phyloP scores from a whole-genome alignment of 2,329 filamentous ascomycete genomes.

The Cordyceps tenuipes region DNA sequence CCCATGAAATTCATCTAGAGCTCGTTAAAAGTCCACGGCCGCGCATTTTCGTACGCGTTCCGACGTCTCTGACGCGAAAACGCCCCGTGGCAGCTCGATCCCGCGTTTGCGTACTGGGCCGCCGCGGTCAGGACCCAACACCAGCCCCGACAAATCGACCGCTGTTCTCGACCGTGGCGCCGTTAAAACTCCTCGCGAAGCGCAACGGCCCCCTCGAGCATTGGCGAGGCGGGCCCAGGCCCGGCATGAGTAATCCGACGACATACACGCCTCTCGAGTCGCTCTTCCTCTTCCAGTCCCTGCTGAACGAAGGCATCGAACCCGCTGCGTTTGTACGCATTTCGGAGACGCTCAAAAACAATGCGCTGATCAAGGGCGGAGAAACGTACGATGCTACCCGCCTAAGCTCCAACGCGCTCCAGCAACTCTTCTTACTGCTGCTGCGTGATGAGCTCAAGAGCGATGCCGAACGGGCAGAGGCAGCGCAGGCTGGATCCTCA shows the following conservation, averaged over 20 bases:
- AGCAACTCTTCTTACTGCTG: constrained; percentile 68
- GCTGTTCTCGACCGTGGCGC: constrained; percentile 38
- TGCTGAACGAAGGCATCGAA: constrained; percentile 59
- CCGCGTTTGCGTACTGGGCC: background rate
- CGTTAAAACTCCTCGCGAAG: constrained; percentile 44
- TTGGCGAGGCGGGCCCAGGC: constrained; percentile 45
- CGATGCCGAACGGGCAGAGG: constrained; percentile 34
- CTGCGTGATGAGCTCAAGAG: constrained; percentile 62
- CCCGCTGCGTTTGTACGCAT: constrained; percentile 60
- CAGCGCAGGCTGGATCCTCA: constrained; percentile 28
- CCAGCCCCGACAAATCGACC: background rate
- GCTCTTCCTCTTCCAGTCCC: constrained; percentile 74
- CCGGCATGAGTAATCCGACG: constrained; percentile 47
- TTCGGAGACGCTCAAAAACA: constrained; percentile 65
- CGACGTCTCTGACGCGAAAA: background rate
- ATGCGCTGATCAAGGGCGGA: constrained; percentile 63
- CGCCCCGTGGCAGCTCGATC: background rate
- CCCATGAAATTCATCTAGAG: constrained; percentile 2
- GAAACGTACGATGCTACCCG: constrained; percentile 64
- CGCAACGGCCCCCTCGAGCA: constrained; percentile 47
- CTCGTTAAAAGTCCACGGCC: background rate
- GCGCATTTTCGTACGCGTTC: constrained; percentile 3
- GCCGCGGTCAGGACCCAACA: background rate
- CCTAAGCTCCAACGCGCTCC: constrained; percentile 68
- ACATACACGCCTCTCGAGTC: constrained; percentile 80